Evolutionary conservation across 2,329 filamentous ascomycete species (phyloP).

Genomic region (Phyllosticta ampelicida): DNA sequence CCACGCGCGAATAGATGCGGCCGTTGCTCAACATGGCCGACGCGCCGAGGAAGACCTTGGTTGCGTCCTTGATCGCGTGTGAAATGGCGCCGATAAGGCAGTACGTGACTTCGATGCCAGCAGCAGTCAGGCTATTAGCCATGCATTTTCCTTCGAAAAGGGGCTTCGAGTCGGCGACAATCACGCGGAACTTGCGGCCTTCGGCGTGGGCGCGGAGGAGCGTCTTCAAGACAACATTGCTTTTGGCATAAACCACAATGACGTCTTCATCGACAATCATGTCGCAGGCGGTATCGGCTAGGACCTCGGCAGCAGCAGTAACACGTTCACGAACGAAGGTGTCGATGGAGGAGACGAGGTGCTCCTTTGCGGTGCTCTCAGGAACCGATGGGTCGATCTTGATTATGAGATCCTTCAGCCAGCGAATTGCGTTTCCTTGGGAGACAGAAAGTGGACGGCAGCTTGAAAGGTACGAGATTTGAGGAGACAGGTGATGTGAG

Average conservation of each 20-base stretch:
- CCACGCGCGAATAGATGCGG: conserved; percentile 74
- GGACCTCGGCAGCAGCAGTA: conserved; percentile 74
- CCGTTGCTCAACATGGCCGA: conserved; percentile 96
- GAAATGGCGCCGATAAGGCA: conserved; percentile 67
- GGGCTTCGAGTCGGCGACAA: conserved; percentile 68
- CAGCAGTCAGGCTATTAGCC: conserved; percentile 57
- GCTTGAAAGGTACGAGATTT: conserved; percentile 88
- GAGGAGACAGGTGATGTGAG: conserved; percentile 79
- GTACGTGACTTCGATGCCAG: conserved; percentile 71
- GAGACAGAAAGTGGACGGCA: conserved; percentile 93
- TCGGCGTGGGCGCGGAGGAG: conserved; percentile 58
- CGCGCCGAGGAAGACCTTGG: conserved; percentile 71
- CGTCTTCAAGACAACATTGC: conserved; percentile 74
- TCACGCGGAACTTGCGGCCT: conserved; percentile 70
- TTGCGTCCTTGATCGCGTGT: conserved; percentile 59
- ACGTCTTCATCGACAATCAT: conserved; percentile 72
- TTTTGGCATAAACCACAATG: conserved; percentile 77
- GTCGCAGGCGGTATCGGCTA: conserved; percentile 62
- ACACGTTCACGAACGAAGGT: conserved; percentile 85
- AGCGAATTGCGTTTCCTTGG: conserved; percentile 93
- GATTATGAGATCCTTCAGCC: conserved; percentile 85
- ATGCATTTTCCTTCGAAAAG: conserved; percentile 61
- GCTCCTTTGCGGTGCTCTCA: conserved; percentile 70
- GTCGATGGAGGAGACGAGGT: conserved; percentile 72
- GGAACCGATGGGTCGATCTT: conserved; percentile 78